Evolutionary conservation across 2,329 filamentous ascomycete species (phyloP), one percentile per base, ranked within the genome.

Genomic region (Samsoniella hepiali): DNA sequence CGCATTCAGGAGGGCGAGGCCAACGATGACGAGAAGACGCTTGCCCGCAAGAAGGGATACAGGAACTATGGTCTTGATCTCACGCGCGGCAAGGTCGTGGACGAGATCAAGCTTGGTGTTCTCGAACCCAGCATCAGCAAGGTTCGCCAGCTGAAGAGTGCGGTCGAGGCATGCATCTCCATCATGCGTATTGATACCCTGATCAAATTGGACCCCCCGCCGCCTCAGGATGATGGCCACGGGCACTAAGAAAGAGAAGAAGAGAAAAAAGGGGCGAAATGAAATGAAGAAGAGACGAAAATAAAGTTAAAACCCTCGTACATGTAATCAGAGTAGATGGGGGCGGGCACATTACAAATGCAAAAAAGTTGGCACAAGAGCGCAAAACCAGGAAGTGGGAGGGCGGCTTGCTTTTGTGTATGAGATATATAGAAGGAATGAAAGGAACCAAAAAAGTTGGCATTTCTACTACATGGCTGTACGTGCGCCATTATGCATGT

Each of bases 121-220:
- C 78, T 99, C 73, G 95, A 99, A 82, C 95, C 95, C 38, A 96
- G 91, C 78, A 93, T 99, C 82, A 97, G 94, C 85, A 99, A 99
- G 84, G 86, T 99, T 69, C 90, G 94, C 78, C 95, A 98, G 83
- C 83, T 99, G 74, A 99, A 99, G 89, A 96, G 91, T 78, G 95
- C 95, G 34, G 95, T 99, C 57, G 95, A 99, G 81, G 95, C 95
- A 62, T 98, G 95, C 78, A 96, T 99, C 78, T 91, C 93, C 74
- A 98, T 99, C 76, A 98, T 99, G 95, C 87, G 95, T 73, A 99
- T 99, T 75, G 95, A 99, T 81, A 98, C 95, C 68, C 84, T 99
- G 78, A 98, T 99, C 80, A 96, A 96, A 83, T 81, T 99, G 77
- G 95, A 99, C 82, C 93, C 93, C 22, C 93, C 97, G 82, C 85